Percentiles rank a stretch among this genome's conserved stretches.
These are phyloP conservation scores for Claviceps maximensis DNA, from an alignment of 2,329 filamentous ascomycete species.

Conservation along the genomic window DNA sequence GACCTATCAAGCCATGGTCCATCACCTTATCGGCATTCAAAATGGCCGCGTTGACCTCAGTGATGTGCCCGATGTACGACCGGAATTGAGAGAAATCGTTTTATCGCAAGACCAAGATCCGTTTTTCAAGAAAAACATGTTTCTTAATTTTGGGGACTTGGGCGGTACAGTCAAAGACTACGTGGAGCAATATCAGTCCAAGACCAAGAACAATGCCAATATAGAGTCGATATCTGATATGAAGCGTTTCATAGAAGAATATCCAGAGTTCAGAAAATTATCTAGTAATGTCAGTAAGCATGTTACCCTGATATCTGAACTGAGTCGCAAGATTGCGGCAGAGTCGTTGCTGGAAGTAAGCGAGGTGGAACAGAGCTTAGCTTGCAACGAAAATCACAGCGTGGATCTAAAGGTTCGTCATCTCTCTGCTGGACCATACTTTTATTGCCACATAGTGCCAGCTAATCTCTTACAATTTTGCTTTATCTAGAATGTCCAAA, in stretches of 20 bases:
- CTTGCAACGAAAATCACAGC: constrained; percentile 91
- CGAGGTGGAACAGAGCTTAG: constrained; percentile 90
- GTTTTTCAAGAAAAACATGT: constrained; percentile 99
- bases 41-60: constrained; percentile 90
- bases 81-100: constrained; percentile 86
- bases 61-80: constrained; percentile 68
- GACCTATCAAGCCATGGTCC: constrained; percentile 99
- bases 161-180: constrained; percentile 97
- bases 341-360: constrained; percentile 90
- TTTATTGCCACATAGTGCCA: neutral
- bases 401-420: constrained; percentile 67
- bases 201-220: constrained; percentile 91
- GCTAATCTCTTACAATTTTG: constrained; percentile 11
- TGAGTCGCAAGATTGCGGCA: constrained; percentile 74
- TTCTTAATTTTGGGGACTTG: constrained; percentile 89
- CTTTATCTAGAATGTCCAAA: constrained; percentile 57
- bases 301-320: constrained; percentile 85
- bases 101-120: constrained; percentile 94
- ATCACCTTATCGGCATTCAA: constrained; percentile 83
- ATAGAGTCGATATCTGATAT: constrained; percentile 97
- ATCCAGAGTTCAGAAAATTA: constrained; percentile 92
- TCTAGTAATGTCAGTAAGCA: constrained; percentile 98
- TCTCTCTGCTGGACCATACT: neutral
- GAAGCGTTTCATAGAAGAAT: constrained; percentile 98
- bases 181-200: constrained; percentile 93